Conservation (phyloP, 2,329 filamentous ascomycete genomes). For the Coniochaeta prunicola region DNA sequence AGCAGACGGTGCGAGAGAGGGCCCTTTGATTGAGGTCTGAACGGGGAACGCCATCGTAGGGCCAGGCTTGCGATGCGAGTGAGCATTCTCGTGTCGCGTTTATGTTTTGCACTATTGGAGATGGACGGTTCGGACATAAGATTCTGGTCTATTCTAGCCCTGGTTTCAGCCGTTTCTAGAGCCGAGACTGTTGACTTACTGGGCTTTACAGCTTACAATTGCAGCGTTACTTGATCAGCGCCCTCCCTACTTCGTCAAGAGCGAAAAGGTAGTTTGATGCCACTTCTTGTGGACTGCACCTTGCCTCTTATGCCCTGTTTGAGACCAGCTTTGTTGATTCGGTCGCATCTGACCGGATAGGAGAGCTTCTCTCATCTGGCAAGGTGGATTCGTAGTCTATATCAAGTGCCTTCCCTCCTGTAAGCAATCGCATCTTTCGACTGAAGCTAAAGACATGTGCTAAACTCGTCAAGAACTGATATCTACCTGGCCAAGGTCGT, state of each 20-base stretch:
- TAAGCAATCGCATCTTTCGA: not conserved
- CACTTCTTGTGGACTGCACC: not conserved
- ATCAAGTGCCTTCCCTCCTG: too few relatives aligned
- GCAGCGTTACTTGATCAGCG: not conserved
- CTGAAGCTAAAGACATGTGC: not conserved
- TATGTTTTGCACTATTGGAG: not conserved
- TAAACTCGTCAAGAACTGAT: not conserved
- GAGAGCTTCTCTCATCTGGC: too few relatives aligned
- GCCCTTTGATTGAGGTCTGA: not conserved
- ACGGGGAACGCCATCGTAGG: not conserved
- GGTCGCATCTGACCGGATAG: too few relatives aligned
- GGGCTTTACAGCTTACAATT: not conserved
- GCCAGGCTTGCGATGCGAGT: not conserved
- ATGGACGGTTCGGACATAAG: not conserved
- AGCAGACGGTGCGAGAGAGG: not conserved
- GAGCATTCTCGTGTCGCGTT: not conserved
- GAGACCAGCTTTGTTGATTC: too few relatives aligned
- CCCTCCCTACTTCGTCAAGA: not conserved
- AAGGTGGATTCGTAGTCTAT: too few relatives aligned
- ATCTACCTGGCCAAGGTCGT: too few relatives aligned
- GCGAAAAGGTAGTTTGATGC: not conserved
- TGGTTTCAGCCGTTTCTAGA: not conserved
- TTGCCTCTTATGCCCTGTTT: too few relatives aligned
- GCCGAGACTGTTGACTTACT: not conserved
- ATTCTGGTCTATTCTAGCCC: not conserved